Conservation (phyloP, 2,329 filamentous ascomycete genomes). For the Claviceps africana region DNA sequence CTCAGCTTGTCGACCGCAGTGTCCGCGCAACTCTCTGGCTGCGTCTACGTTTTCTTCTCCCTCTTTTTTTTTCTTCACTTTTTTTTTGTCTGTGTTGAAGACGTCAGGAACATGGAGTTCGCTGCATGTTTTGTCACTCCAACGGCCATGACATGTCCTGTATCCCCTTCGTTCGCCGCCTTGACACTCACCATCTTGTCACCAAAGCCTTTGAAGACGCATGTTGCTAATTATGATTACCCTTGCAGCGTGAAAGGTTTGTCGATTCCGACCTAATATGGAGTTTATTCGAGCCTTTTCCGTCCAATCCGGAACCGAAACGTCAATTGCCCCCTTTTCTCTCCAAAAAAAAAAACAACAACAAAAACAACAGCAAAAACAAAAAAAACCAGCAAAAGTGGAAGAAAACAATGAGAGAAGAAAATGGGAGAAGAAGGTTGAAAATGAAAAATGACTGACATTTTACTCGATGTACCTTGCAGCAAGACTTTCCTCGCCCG, state of each 20-base stretch:
- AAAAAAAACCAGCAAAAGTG: too few species aligned
- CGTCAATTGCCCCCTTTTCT: not conserved
- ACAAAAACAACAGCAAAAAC: too few species aligned
- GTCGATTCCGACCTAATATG: constrained; percentile 14
- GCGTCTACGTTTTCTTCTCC: not conserved
- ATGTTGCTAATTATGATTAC: constrained; percentile 22
- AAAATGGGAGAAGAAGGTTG: not conserved
- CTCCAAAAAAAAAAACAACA: not conserved
- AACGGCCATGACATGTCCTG: not conserved
- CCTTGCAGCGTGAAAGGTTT: constrained; percentile 55
- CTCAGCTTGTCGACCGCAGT: not conserved
- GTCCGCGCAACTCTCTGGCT: not conserved
- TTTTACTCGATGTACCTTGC: constrained; percentile 13
- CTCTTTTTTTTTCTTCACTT: too few species aligned
- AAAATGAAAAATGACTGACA: constrained; percentile 7
- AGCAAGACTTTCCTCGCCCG: constrained; percentile 99
- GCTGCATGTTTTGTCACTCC: not conserved
- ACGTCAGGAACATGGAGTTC: not conserved
- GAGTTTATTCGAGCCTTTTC: constrained; percentile 6
- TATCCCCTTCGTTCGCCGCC: constrained; percentile 3
- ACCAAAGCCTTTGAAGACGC: not conserved
- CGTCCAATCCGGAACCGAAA: constrained; percentile 2
- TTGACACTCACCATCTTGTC: constrained; percentile 2
- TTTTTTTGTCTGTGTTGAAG: not conserved
- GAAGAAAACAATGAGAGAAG: too few species aligned